Percentiles rank a stretch among this genome's conserved stretches.
Evolutionary conservation across 768 basidiomycete species (phyloP).

Genomic region (Rhodotorula diobovata): DNA sequence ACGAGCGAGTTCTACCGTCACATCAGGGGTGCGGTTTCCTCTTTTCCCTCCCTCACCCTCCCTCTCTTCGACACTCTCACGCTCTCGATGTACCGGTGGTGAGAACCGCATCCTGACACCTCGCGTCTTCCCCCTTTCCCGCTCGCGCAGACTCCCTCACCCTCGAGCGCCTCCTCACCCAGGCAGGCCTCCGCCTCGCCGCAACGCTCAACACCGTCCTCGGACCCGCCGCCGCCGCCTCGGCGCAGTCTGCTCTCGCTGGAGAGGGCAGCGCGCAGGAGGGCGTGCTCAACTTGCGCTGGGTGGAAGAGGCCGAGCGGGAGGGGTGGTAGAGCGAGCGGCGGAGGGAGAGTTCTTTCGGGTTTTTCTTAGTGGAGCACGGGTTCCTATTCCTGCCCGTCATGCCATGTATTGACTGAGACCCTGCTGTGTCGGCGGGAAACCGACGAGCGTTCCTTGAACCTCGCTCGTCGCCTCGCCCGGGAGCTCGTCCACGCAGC

Average conservation of each 20-base stretch:
- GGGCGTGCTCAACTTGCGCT: not conserved
- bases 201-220: constrained; percentile 61
- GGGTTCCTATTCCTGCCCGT: no score
- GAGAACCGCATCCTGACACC: no score
- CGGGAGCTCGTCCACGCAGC: no score
- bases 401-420: no score
- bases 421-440: no score
- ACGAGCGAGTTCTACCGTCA: constrained; percentile 73
- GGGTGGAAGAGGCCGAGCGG: not conserved
- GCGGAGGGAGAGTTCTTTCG: not conserved
- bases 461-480: no score
- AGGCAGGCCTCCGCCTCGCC: constrained; percentile 77
- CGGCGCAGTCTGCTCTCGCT: not conserved
- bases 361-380: not conserved
- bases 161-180: constrained; percentile 74
- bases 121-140: no score
- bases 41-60: constrained; percentile 50
- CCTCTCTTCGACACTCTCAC: constrained; percentile 48
- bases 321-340: not conserved
- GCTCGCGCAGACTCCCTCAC: constrained; percentile 55
- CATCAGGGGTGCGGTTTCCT: constrained; percentile 51
- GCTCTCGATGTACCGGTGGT: not conserved
- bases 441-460: no score
- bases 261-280: not conserved
- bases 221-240: not conserved